Base-by-base conservation (phyloP, 768 basidiomycete species). In the Pleurotus eryngii region DNA sequence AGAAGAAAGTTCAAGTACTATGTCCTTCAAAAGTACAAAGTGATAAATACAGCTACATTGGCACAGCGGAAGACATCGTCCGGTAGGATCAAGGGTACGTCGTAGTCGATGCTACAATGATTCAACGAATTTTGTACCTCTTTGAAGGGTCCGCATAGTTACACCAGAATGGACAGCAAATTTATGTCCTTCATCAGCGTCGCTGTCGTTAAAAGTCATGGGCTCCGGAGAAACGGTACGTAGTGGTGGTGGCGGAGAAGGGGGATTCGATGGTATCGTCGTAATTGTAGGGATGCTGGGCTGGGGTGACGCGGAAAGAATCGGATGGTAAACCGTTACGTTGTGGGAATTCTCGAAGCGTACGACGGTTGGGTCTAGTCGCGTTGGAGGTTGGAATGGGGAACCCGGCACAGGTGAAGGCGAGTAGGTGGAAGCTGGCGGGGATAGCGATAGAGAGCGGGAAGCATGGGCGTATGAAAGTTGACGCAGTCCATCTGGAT, bases 121-220 rank as follows among this genome's bases (percentile, higher is more conserved):
- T 48, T 61, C 60, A 35, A 61, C 55, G 43, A 61, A 61, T 54
- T 61, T 61, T 42, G 60, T 61, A 15, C 60, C 60, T 17, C 60
- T 53, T 43, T 55, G 26, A 14, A 61, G 51, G 14, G 60, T 61
- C 51, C 49, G 56, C 45, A 61, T 47, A 2, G 59, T 54, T 43
- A 57, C 37, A 8, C 55, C 54, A 15, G 60, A 57, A 24, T 61
- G 57, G 17, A 38, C 48, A 18, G 60, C 51, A 24, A 54, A 58
- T 24, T 58, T 43, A 9, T 49, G n/a, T 12, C 55, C 56, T 26
- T 57, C 49, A 22, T 26, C 51, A 8, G 20, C 15, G 15, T 54
- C 20, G 5, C n/a, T 22, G 39, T 42, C 51, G 22, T 54, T 39
- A 7, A 15, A 27, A 17, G n/a, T 35, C 20, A 54, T 54, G 17